A percentile compares a stretch with the other conserved stretches of the same genome.
These are phyloP conservation scores for Carex scoparia DNA, from an alignment of 176 grass and related monocot species.

Conservation along the genomic window DNA sequence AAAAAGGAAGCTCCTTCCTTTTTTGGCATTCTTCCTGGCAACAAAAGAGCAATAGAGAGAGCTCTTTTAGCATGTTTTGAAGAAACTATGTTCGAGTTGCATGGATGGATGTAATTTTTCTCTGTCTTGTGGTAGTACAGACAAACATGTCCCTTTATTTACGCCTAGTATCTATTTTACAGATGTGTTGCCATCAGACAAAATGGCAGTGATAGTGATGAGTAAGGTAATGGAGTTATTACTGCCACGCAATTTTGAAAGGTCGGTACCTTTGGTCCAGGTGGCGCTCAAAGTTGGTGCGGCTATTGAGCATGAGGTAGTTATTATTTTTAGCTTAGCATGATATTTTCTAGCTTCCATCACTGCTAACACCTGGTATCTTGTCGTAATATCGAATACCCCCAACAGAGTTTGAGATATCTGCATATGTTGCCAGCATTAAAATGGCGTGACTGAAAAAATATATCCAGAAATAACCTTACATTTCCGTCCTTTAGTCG, in stretches of 20 bases:
- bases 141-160: neutral
- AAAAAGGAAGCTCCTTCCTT: neutral
- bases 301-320: slow-evolving; percentile 82
- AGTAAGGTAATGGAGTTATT: slow-evolving; percentile 86
- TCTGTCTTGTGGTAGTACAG: neutral
- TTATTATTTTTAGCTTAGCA: slow-evolving; percentile 7
- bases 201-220: slow-evolving; percentile 95
- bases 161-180: neutral
- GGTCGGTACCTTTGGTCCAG: slow-evolving; percentile 62
- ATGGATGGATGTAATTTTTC: neutral
- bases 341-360: neutral
- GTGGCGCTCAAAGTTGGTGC: slow-evolving; percentile 64
- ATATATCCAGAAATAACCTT: neutral
- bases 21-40: neutral
- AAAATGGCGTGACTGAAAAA: neutral
- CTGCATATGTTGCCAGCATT: neutral
- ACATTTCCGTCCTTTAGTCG: neutral
- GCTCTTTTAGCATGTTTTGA: neutral
- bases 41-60: neutral
- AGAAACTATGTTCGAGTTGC: neutral
- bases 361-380: neutral
- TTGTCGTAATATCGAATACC: neutral
- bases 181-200: slow-evolving; percentile 60
- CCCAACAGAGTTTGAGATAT: neutral
- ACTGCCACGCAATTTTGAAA: slow-evolving; percentile 57